These are phyloP conservation scores for Mucor plumbeus DNA, from an alignment of 371 early-diverging fungal genomes.

Conservation along the genomic window DNA sequence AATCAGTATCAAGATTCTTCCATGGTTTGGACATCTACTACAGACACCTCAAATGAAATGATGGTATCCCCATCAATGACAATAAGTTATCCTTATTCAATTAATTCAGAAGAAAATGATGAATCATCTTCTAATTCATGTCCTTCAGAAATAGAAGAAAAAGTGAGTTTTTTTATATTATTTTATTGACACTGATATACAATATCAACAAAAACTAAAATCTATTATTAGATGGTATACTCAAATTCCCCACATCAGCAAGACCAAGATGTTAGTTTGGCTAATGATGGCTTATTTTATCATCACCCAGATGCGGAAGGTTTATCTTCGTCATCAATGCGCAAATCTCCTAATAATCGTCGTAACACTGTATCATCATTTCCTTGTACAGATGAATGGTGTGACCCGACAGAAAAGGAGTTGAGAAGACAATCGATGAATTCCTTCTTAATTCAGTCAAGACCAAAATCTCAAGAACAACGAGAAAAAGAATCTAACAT, in stretches of 20 bases:
- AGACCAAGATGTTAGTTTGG: conserved; percentile 84
- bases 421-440: conserved; percentile 17
- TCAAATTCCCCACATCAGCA: background rate
- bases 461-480: background rate
- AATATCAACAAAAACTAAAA: too few relatives aligned
- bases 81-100: background rate
- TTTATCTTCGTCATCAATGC: conserved; percentile 14
- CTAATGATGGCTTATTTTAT: conserved; percentile 39
- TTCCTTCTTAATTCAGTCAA: background rate
- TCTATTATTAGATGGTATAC: conserved; percentile 3
- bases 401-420: conserved; percentile 10
- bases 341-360: conserved; percentile 14
- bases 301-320: conserved; percentile 57
- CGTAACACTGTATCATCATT: conserved; percentile 17
- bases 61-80: background rate
- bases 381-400: background rate
- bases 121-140: background rate
- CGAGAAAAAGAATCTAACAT: background rate
- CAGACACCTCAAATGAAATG: background rate
- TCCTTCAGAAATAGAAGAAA: background rate
- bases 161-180: background rate
- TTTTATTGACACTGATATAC: too few relatives aligned
- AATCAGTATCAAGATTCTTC: background rate
- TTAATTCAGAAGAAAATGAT: conserved; percentile 2
- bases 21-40: background rate